These are phyloP conservation scores for Dillenia suffruticosa DNA, from an alignment of 164 flowering plant genomes.

Conservation along the genomic window DNA sequence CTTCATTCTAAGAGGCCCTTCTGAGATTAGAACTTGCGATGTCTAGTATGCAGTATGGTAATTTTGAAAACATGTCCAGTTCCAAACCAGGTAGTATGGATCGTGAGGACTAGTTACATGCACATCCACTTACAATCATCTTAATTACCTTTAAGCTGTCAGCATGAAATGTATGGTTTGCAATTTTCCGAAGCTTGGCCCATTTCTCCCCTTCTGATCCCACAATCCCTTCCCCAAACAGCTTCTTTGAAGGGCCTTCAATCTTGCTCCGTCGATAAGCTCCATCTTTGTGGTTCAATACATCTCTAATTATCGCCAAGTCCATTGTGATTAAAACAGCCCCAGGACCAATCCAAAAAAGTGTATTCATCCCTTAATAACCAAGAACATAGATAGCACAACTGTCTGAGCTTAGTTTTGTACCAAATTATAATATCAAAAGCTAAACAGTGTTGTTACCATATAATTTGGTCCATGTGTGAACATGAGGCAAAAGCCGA, in stretches of 20 bases:
- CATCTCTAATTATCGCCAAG: constrained; percentile 9
- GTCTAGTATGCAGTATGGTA: no score
- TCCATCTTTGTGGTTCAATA: constrained; percentile 9
- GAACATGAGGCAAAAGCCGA: constrained; percentile 14
- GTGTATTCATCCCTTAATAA: constrained; percentile 18
- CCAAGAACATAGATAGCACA: neutral
- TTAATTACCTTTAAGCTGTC: constrained; percentile 12
- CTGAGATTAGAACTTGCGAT: no score
- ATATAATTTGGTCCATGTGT: constrained; percentile 15
- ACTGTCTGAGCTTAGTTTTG: no score
- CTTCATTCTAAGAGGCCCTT: no score
- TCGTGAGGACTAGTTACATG: neutral
- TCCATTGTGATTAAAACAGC: constrained; percentile 10
- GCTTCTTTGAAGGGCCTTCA: constrained; percentile 11
- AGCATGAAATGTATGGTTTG: constrained; percentile 18
- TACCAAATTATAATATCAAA: neutral
- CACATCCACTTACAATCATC: neutral
- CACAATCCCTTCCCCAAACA: constrained; percentile 16
- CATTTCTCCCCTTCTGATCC: constrained; percentile 18
- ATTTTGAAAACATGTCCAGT: no score
- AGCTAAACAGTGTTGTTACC: constrained; percentile 3
- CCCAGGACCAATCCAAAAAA: constrained; percentile 13
- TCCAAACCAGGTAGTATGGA: no score
- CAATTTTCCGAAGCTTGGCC: constrained; percentile 14
- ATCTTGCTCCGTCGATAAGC: constrained; percentile 11